These are phyloP conservation scores for Carex littledalei DNA, from an alignment of 176 grass and related monocot genomes.

Conservation along the genomic window DNA sequence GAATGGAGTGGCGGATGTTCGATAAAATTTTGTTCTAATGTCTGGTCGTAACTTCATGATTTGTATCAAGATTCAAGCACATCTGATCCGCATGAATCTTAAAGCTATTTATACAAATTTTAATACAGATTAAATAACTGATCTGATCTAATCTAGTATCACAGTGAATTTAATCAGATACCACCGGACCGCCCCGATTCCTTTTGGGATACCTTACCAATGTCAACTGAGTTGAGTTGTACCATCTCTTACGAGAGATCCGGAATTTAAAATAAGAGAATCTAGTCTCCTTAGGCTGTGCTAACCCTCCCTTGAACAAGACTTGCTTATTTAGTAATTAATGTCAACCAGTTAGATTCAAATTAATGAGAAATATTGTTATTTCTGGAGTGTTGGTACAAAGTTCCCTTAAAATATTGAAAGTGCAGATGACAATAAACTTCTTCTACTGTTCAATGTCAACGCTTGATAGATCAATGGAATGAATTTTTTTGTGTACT, in stretches of 20 bases:
- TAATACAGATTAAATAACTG: too few relatives aligned
- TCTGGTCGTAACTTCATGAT: too few relatives aligned
- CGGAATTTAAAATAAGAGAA: neutral
- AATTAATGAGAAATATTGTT: neutral
- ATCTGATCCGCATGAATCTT: too few relatives aligned
- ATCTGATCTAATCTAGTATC: too few relatives aligned
- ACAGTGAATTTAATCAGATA: too few relatives aligned
- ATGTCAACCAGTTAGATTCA: neutral
- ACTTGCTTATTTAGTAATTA: neutral
- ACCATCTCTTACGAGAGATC: neutral
- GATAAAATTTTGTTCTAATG: too few relatives aligned
- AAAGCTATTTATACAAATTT: too few relatives aligned
- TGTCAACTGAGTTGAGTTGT: neutral
- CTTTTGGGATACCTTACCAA: neutral
- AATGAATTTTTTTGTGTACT: neutral
- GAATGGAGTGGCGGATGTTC: neutral
- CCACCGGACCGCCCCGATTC: too few relatives aligned
- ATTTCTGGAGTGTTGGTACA: neutral
- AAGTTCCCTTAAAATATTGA: neutral
- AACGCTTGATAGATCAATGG: neutral
- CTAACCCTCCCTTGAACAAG: neutral
- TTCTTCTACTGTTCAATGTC: neutral
- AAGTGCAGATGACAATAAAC: neutral
- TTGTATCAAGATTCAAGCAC: too few relatives aligned
- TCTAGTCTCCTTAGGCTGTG: neutral